Evolutionary conservation across 2,329 filamentous ascomycete species (phyloP).

Genomic region (Epichloe typhina): DNA sequence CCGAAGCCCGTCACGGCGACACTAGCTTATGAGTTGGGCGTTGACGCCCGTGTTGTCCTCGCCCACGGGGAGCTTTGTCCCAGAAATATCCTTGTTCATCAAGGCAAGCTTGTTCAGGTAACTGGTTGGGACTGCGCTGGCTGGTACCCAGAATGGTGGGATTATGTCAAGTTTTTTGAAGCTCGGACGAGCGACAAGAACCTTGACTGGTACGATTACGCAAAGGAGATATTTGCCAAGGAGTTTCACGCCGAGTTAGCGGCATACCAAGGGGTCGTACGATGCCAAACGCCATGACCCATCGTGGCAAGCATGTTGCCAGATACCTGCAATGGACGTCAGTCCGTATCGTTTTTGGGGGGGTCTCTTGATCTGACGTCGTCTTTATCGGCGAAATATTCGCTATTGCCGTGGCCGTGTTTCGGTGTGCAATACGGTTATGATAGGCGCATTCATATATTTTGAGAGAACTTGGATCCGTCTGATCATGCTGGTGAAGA

Average conservation of each 20-base stretch:
- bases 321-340: no score
- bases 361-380: no score
- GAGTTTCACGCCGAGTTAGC: constrained; percentile 14
- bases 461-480: no score
- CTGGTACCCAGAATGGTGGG: constrained; percentile 22
- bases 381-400: no score
- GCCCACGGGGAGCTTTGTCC: constrained; percentile 17
- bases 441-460: no score
- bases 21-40: constrained; percentile 10
- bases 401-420: no score
- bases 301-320: not conserved
- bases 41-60: constrained; percentile 9
- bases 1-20: constrained; percentile 12
- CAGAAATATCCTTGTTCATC: constrained; percentile 16
- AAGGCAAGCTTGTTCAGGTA: constrained; percentile 13
- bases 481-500: no score
- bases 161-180: constrained; percentile 23
- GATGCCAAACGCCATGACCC: constrained; percentile 13
- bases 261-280: constrained; percentile 18
- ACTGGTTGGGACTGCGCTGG: constrained; percentile 20
- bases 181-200: constrained; percentile 14
- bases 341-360: no score
- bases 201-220: constrained; percentile 20
- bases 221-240: constrained; percentile 14
- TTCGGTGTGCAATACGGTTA: no score